Conservation (phyloP, 805 yeast species). For the Teunomyces funiuensis region DNA sequence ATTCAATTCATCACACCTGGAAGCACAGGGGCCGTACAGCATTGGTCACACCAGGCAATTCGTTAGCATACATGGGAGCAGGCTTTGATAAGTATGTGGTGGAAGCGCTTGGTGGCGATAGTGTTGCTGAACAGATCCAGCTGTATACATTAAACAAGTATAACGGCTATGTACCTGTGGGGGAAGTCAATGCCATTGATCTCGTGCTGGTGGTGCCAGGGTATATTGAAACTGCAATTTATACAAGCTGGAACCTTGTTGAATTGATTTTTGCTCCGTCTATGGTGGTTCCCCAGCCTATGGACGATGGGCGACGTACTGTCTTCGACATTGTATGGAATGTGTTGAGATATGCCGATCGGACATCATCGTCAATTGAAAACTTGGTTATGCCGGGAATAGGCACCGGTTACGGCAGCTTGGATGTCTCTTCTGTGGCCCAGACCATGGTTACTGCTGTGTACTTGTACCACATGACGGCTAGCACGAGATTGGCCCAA, state of each 20-base stretch:
- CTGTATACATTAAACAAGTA: constrained; percentile 11
- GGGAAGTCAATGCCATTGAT: constrained; percentile 14
- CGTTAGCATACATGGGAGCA: constrained; percentile 27
- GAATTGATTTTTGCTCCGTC: constrained; percentile 19
- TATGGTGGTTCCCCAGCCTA: constrained; percentile 24
- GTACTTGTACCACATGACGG: constrained; percentile 11
- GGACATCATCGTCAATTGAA: constrained; percentile 2
- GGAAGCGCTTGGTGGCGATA: constrained; percentile 14
- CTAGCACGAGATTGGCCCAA: constrained; percentile 3
- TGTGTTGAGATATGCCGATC: constrained; percentile 10
- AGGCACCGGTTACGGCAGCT: constrained; percentile 27
- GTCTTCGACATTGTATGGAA: constrained; percentile 25
- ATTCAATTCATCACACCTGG: not conserved
- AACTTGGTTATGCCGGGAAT: constrained; percentile 26
- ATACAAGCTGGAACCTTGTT: constrained; percentile 10
- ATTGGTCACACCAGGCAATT: constrained; percentile 24
- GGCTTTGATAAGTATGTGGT: constrained; percentile 27
- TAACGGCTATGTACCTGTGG: constrained; percentile 21
- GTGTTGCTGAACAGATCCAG: constrained; percentile 18
- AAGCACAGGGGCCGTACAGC: constrained; percentile 10
- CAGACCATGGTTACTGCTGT: constrained; percentile 21
- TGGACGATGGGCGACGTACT: constrained; percentile 4
- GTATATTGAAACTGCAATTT: constrained; percentile 10
- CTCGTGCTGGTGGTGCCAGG: constrained; percentile 9
- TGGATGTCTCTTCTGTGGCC: constrained; percentile 16